Conservation (phyloP, 768 basidiomycete genomes). For the Lentinula sp. region DNA sequence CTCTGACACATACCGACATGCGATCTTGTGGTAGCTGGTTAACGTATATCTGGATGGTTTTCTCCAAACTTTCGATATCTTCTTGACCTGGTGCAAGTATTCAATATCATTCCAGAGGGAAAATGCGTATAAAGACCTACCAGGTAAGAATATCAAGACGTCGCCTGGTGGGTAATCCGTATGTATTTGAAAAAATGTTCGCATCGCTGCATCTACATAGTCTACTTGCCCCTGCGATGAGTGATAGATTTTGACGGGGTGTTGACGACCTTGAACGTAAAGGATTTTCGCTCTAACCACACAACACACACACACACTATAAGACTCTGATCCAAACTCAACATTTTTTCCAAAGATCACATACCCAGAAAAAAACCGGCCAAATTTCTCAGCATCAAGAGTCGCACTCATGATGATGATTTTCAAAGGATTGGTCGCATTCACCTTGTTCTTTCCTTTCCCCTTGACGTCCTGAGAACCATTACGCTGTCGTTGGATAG, state of each 20-base stretch:
- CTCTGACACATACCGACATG: slow-evolving; percentile 35
- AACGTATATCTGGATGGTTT: slow-evolving; percentile 64
- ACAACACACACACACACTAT: background rate
- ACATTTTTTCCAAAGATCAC: background rate
- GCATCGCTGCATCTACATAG: slow-evolving; percentile 83
- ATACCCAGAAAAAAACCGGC: slow-evolving; percentile 78
- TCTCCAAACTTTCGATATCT: slow-evolving; percentile 67
- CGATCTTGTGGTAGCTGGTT: slow-evolving; percentile 58
- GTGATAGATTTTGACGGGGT: slow-evolving; percentile 84
- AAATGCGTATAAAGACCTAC: slow-evolving; percentile 23
- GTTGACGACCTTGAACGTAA: slow-evolving; percentile 90
- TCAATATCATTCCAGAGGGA: background rate
- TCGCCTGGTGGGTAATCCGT: slow-evolving; percentile 75
- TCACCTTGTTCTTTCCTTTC: slow-evolving; percentile 34
- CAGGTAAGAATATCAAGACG: slow-evolving; percentile 90
- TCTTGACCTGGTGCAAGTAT: no score
- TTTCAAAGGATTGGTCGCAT: slow-evolving; percentile 63
- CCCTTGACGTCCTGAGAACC: slow-evolving; percentile 26
- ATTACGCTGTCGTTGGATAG: slow-evolving; percentile 67
- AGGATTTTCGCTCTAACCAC: slow-evolving; percentile 71
- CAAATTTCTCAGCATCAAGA: slow-evolving; percentile 92
- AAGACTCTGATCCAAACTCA: background rate
- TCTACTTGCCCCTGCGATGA: slow-evolving; percentile 68
- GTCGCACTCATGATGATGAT: slow-evolving; percentile 98
- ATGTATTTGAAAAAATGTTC: slow-evolving; percentile 94